Conservation (phyloP, 306 rosid genomes). For the Leucaena leucocephala region DNA sequence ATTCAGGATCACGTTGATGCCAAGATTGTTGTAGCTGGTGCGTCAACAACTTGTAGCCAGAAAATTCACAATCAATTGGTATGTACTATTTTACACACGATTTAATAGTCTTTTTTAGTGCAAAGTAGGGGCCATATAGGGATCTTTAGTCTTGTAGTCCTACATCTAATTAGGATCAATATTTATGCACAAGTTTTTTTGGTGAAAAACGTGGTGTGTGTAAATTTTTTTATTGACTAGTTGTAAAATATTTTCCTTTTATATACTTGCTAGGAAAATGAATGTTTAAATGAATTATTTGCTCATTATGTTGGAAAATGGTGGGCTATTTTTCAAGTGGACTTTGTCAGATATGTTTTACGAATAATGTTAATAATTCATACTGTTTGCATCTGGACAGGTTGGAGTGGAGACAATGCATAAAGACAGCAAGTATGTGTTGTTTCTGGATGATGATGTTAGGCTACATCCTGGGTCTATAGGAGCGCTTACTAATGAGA, state of each 20-base stretch:
- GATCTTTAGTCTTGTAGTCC: constrained; percentile 6
- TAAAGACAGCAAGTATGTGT: constrained; percentile 78
- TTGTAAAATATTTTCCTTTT: constrained; percentile 2
- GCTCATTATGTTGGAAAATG: not conserved
- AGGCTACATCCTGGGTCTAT: constrained; percentile 97
- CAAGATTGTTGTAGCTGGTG: constrained; percentile 77
- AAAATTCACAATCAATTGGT: constrained; percentile 98
- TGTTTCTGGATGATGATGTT: constrained; percentile 94
- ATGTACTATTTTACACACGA: constrained; percentile 14
- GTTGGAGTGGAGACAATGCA: constrained; percentile 94
- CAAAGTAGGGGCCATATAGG: constrained; percentile 11
- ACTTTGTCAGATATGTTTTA: constrained; percentile 24
- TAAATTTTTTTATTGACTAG: constrained; percentile 26
- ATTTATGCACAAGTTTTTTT: not conserved
- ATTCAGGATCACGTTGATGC: constrained; percentile 83
- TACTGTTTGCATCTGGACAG: constrained; percentile 49
- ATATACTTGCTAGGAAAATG: constrained; percentile 17
- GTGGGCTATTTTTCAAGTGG: constrained; percentile 8
- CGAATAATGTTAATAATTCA: constrained; percentile 17
- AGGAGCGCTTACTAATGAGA: constrained; percentile 80
- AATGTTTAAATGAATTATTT: constrained; percentile 8
- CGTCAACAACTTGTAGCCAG: constrained; percentile 95
- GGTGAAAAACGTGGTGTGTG: not conserved
- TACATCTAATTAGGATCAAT: constrained; percentile 1
- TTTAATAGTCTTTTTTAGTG: constrained; percentile 33